Evolutionary conservation across 1,284 basidiomycete species (phyloP), one percentile per base, ranked within the genome.

Genomic region (Malassezia furfur): DNA sequence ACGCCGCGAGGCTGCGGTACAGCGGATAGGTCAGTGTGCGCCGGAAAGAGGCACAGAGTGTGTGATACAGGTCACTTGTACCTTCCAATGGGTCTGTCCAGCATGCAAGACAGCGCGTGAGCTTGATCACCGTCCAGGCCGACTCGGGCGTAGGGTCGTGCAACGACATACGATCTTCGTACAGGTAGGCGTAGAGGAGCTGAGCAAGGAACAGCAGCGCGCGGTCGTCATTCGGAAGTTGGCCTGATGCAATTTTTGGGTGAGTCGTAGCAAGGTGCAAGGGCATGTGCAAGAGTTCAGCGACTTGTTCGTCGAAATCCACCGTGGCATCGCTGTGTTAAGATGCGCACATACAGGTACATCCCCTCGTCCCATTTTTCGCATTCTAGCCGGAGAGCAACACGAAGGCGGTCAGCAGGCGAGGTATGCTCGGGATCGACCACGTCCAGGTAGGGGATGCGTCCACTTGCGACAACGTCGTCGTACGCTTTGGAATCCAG

Each of bases 311-410:
- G 19, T 62, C 60, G 6, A 43, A 14, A 40, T 62, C 57, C 7
- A 57, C 45, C 7, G 39, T 41, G 4, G 30, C 2, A 36, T 50
- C 49, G 36, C 46, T 48, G 28, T 2, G 25, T 21, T 5, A 35
- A 35, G 32, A 7, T 1, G 10, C 7, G 19, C 22, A 28, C 49
- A 21, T 50, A 49, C 36, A 57, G 40, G 30, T 46, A 57, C 47
- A 55, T 52, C 31, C 57, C 57, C 15, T 62, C 60, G 37, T 62
- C 60, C 57, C 57, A 62, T 53, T 62, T 59, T 22, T 49, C 52
- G 40, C 36, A 22, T 34, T 62, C 60, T 1, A 41, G n/a, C 7
- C 28, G 17, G 35, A 58, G 46, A 0, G 57, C 57, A 2, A 21
- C 14, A 38, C 39, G 21, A 9, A 15, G 3, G 2, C 60, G 50